Base-by-base conservation (phyloP, 2,329 filamentous ascomycete species). In the Alternaria hordeiaustralica region DNA sequence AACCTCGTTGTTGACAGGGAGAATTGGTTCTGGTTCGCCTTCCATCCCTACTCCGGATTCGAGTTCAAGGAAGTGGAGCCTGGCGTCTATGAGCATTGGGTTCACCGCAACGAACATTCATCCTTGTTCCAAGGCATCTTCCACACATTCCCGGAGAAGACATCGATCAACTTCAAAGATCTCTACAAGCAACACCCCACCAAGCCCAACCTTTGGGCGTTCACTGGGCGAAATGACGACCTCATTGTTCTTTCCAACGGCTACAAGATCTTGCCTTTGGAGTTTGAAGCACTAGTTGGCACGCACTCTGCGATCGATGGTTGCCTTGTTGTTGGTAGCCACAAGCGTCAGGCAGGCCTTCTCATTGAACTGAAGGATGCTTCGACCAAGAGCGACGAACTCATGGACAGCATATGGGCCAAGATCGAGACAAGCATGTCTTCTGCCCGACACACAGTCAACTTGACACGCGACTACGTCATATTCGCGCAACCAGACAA, bases 391-490 rank as follows among this genome's bases (percentile, higher is more conserved):
- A 59, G 20, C 3, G 61, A 73, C 6, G 64, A 68, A 13, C 53
- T 84, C 0, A 63, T 85, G 1, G 79, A 85, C 4, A 76, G 76
- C 36, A 81, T 87, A 7, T 86, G 84, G 84, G 74, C 78, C 0
- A 77, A 70, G 0, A 79, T 87, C 0, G 76, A 85, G 56, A 65
- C 71, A 20, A 83, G 83, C 0, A 86, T 86, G 43, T 66, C 71
- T 55, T 70, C 2, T 72, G 79, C 21, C 71, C 78, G 3, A 77
- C 80, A 36, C 81, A 84, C 65, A 76, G 76, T 44, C 3, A 79
- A 81, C 44, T 67, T 87, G 1, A 77, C 78, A 51, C 79, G 80
- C 60, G 79, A 79, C 45, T 82, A 79, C 45, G 78, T 86, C 33
- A 72, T 78, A 0, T 76, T 87, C 58, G 72, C 83, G 1, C 78